Conservation (phyloP, 2,329 filamentous ascomycete species). For the Colletotrichum viniferum region DNA sequence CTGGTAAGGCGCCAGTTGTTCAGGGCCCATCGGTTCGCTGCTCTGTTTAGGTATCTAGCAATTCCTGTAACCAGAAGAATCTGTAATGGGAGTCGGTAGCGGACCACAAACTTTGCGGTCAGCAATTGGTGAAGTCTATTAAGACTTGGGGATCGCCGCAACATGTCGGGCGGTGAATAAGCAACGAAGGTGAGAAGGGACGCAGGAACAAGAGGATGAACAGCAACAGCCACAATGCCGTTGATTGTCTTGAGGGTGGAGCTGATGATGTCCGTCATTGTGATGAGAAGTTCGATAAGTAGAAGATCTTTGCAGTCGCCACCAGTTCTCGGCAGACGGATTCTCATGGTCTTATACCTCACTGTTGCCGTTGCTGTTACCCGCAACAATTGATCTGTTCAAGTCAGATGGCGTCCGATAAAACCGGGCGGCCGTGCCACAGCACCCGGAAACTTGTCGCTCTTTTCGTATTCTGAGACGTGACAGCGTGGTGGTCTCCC, state of each 20-base stretch:
- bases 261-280: neutral
- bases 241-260: neutral
- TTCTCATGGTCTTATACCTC: neutral
- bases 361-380: neutral
- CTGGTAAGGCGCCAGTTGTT: neutral
- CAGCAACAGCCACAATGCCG: neutral
- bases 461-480: neutral
- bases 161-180: neutral
- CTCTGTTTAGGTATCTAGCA: neutral
- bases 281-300: neutral
- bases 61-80: neutral
- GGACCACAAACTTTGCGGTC: neutral
- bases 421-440: neutral
- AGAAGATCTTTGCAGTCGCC: rapidly evolving
- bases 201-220: neutral
- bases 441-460: neutral
- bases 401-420: neutral
- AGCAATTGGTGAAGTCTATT: neutral
- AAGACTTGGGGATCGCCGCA: neutral
- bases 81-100: neutral
- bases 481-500: neutral
- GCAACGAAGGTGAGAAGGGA: neutral
- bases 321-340: neutral
- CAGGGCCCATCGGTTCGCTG: neutral
- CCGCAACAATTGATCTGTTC: neutral